Conservation (phyloP, 1,139 yeast genomes). For the Diutina scorzettiae region DNA sequence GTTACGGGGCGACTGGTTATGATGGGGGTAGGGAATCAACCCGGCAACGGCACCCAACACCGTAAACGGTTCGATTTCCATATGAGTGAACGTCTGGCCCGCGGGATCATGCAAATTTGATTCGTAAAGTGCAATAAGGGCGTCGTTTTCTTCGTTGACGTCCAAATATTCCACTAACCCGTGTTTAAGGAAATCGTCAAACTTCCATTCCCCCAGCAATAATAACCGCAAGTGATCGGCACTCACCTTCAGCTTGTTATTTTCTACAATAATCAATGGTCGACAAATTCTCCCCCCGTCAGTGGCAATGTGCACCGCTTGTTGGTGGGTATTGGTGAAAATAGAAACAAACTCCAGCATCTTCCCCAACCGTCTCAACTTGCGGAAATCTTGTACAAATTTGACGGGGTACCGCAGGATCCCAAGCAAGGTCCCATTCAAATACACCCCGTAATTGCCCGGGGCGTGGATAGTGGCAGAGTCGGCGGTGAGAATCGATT, state of each 20-base stretch:
- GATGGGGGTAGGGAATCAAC: slow-evolving; percentile 98
- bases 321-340: slow-evolving; percentile 79
- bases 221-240: slow-evolving; percentile 56
- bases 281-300: slow-evolving; percentile 99
- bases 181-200: slow-evolving; percentile 75
- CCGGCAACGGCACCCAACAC: slow-evolving; percentile 98
- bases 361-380: slow-evolving; percentile 72
- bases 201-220: slow-evolving; percentile 59
- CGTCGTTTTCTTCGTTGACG: slow-evolving; percentile 95
- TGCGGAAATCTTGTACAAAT: slow-evolving; percentile 71
- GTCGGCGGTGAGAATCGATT: slow-evolving; percentile 69
- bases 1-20: slow-evolving; percentile 96
- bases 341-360: slow-evolving; percentile 86
- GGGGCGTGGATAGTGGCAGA: slow-evolving; percentile 70
- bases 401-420: slow-evolving; percentile 75
- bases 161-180: slow-evolving; percentile 94
- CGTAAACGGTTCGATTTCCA: slow-evolving; percentile 95
- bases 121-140: slow-evolving; percentile 86
- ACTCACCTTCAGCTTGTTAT: slow-evolving; percentile 58
- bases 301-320: slow-evolving; percentile 93
- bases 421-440: slow-evolving; percentile 92
- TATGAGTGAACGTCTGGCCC: slow-evolving; percentile 49
- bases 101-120: slow-evolving; percentile 24
- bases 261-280: slow-evolving; percentile 74
- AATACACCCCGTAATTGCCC: slow-evolving; percentile 72